Evolutionary conservation across 768 basidiomycete species (phyloP).

Genomic region (Boletus subparvulus): DNA sequence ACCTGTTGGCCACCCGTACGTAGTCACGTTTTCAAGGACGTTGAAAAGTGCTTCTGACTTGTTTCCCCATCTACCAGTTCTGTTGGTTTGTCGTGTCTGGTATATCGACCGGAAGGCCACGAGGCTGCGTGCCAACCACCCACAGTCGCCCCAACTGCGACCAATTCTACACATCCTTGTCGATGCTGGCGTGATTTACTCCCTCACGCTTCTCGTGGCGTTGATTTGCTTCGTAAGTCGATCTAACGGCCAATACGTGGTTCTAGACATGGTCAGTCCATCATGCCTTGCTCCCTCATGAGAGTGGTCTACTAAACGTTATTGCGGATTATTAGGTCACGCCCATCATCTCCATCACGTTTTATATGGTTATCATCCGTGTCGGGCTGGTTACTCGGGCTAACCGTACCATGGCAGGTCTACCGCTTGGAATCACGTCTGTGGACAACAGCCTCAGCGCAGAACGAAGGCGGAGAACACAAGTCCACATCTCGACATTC

Average conservation of each 20-base stretch:
- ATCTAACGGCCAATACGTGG: not conserved
- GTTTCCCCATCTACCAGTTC: constrained; percentile 5
- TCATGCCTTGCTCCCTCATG: not conserved
- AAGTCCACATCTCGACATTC: not conserved
- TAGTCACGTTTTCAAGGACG: not conserved
- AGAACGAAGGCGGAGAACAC: not conserved
- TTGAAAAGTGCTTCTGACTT: not conserved
- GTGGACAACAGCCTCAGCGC: not conserved
- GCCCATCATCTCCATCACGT: not conserved
- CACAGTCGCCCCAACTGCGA: not conserved
- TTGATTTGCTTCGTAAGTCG: not conserved
- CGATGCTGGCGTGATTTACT: not conserved
- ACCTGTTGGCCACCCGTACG: constrained; percentile 31
- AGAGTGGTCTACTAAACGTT: too few relatives aligned
- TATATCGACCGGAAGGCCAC: constrained; percentile 20
- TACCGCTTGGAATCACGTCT: too few relatives aligned
- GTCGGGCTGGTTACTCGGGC: too few relatives aligned
- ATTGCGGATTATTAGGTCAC: not conserved
- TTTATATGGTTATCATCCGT: not conserved
- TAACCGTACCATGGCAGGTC: too few relatives aligned
- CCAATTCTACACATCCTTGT: not conserved
- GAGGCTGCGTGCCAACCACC: not conserved
- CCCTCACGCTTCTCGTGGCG: not conserved
- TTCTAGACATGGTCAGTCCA: not conserved
- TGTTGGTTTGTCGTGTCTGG: constrained; percentile 29